Percentiles rank a stretch among this genome's conserved stretches.
Conservation (phyloP, 2,329 filamentous ascomycete species). For the Aureobasidium sp. region DNA sequence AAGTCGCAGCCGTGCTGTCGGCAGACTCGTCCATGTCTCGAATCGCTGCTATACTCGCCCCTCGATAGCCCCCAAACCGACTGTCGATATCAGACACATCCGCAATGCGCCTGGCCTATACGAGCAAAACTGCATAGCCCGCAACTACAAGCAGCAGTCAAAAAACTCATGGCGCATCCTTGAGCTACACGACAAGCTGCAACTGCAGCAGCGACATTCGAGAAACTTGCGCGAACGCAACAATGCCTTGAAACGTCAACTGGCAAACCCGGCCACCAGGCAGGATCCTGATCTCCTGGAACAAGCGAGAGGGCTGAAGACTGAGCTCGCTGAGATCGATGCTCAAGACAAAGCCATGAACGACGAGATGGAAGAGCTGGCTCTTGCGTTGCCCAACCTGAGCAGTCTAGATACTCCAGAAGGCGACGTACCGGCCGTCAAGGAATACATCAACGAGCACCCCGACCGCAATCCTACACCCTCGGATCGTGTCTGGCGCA, state of each 20-base stretch:
- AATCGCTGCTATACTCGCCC: slow-evolving; percentile 46
- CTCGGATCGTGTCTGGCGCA: slow-evolving; percentile 52
- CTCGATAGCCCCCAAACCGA: slow-evolving; percentile 68
- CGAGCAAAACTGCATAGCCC: slow-evolving; percentile 71
- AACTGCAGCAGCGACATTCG: slow-evolving; percentile 50
- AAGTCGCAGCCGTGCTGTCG: neutral
- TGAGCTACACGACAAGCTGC: slow-evolving; percentile 41
- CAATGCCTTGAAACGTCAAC: slow-evolving; percentile 47
- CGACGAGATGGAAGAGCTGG: slow-evolving; percentile 65
- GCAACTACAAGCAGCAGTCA: slow-evolving; percentile 64
- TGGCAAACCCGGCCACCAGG: slow-evolving; percentile 18
- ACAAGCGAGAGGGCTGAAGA: slow-evolving; percentile 60
- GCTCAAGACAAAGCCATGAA: slow-evolving; percentile 53
- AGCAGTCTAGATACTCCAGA: slow-evolving; percentile 70
- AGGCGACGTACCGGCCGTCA: slow-evolving; percentile 56
- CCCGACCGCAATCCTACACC: slow-evolving; percentile 34
- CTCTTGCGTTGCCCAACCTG: slow-evolving; percentile 76
- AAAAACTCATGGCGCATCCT: slow-evolving; percentile 49
- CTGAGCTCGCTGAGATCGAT: slow-evolving; percentile 54
- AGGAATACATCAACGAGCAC: slow-evolving; percentile 74
- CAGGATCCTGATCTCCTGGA: slow-evolving; percentile 41
- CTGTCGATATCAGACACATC: slow-evolving; percentile 82
- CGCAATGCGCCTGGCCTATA: slow-evolving; percentile 76
- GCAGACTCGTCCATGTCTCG: neutral
- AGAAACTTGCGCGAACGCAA: slow-evolving; percentile 58